These are phyloP conservation scores for Boletus pseudopeckii DNA, from an alignment of 768 basidiomycete genomes.

Conservation along the genomic window DNA sequence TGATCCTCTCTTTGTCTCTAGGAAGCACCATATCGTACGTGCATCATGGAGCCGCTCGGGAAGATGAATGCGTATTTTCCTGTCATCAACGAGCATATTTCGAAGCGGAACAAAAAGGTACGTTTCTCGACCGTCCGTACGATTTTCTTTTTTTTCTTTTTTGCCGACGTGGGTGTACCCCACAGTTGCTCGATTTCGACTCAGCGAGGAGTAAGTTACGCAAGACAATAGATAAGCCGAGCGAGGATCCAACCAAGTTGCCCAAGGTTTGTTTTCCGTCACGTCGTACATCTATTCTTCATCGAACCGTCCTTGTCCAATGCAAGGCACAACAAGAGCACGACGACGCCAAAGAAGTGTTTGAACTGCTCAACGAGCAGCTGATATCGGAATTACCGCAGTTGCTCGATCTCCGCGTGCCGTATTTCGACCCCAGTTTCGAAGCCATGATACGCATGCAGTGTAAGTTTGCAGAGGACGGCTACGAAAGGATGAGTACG, in stretches of 20 bases:
- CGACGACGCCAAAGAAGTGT: conserved; percentile 93
- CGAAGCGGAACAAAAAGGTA: conserved; percentile 97
- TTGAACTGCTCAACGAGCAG: conserved; percentile 89
- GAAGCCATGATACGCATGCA: conserved; percentile 99
- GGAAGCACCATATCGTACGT: conserved; percentile 93
- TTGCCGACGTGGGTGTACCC: not conserved
- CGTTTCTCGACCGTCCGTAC: not conserved
- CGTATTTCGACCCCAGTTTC: conserved; percentile 97
- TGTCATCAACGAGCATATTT: conserved; percentile 86
- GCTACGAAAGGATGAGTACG: conserved; percentile 93
- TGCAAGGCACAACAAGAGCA: conserved; percentile 84
- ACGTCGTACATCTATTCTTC: not conserved
- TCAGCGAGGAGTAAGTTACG: conserved; percentile 85
- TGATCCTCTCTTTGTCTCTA: conserved; percentile 28
- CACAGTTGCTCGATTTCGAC: conserved; percentile 92
- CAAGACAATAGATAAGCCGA: conserved; percentile 88
- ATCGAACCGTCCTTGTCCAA: not conserved
- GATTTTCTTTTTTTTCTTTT: no score
- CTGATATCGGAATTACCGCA: conserved; percentile 89
- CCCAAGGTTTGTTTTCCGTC: conserved; percentile 54
- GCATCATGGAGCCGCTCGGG: conserved; percentile 91
- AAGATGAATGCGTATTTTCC: conserved; percentile 98
- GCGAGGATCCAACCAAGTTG: conserved; percentile 88
- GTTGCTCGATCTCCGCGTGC: conserved; percentile 90
- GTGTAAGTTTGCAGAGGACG: conserved; percentile 95